Evolutionary conservation across 2,329 filamentous ascomycete species (phyloP), one percentile per base, ranked within the genome.

Genomic region (Dactylonectria macrodidyma): DNA sequence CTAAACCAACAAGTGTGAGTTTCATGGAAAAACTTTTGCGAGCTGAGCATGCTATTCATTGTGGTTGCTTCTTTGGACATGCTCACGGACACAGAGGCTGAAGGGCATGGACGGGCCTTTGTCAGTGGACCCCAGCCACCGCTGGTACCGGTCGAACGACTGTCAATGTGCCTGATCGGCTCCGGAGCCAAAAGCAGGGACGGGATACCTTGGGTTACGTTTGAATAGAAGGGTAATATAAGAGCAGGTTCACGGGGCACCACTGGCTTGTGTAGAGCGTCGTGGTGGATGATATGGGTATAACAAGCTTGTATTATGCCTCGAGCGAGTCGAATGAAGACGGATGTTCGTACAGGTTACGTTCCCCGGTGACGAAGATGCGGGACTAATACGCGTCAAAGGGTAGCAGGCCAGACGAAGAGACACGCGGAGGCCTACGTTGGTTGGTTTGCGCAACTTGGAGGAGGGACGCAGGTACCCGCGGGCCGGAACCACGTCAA

Each of bases 381-480:
- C 36, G 36, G 36, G 36, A n/a, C 16, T 6, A 8, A 6, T 14
- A 44, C 41, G 41, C 41, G 41, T 44, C 41, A 44, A 44, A 44
- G 41, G 8, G 41, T n/a, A 14, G 7, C 26, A 30, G 26, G 16
- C 6, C 14, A 8, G 41, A 44, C n/a, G 47, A 34, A 50, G 33
- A 22, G 58, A 30, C 47, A 36, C 33, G 51, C 51, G 33, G 51
- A 51, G 58, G 58, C n/a, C 34, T 24, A 47, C 26, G 22, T 26
- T 26, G 41, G 41, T 36, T 30, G 33, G 22, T 55, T 52, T 26
- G 51, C 50, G 41, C 36, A 10, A 34, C 26, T 50, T 50, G 22
- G 51, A 22, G 22, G 12, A 44, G 41, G 60, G 60, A 63, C 60
- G 52, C 60, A 63, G 60, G 60, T 58, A 58, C 61, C 61, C 54